Evolutionary conservation across 768 basidiomycete genomes (phyloP).

Genomic region (Russula brevipes): DNA sequence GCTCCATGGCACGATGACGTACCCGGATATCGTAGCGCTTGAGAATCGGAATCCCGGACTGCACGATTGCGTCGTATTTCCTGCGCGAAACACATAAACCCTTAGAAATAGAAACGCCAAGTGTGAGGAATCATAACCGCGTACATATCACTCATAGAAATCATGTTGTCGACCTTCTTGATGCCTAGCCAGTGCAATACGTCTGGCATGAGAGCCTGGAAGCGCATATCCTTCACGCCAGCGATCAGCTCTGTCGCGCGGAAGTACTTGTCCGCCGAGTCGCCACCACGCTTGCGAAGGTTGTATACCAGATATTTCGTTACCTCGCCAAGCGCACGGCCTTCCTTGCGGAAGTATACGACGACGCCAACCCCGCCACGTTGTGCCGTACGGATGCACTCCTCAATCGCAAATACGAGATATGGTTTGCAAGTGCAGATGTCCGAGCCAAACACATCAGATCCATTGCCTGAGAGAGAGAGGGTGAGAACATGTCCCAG

Average conservation of each 20-base stretch:
- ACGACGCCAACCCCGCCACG: slow-evolving; percentile 88
- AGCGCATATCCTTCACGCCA: slow-evolving; percentile 95
- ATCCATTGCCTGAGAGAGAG: slow-evolving; percentile 68
- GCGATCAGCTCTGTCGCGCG: slow-evolving; percentile 89
- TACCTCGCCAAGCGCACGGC: slow-evolving; percentile 88
- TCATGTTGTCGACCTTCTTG: slow-evolving; percentile 82
- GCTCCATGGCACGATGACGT: slow-evolving; percentile 25
- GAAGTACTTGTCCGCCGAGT: slow-evolving; percentile 92
- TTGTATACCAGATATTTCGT: slow-evolving; percentile 97
- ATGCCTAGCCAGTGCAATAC: slow-evolving; percentile 94
- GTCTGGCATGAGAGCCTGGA: slow-evolving; percentile 93
- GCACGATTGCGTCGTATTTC: slow-evolving; percentile 94
- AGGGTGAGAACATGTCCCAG: background rate
- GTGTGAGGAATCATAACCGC: slow-evolving; percentile 22
- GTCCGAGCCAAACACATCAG: slow-evolving; percentile 93
- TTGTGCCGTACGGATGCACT: slow-evolving; percentile 80
- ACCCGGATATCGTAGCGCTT: slow-evolving; percentile 83
- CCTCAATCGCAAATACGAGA: slow-evolving; percentile 87
- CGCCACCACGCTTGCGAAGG: slow-evolving; percentile 89
- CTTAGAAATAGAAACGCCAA: background rate
- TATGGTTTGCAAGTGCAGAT: slow-evolving; percentile 94
- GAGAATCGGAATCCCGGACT: slow-evolving; percentile 77
- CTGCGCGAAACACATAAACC: slow-evolving; percentile 33
- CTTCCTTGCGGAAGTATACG: slow-evolving; percentile 93
- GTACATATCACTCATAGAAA: slow-evolving; percentile 85